Evolutionary conservation across 228 moss, liverwort and hornwort genomes (phyloP), one percentile per base, ranked within the genome.

Genomic region (Sphagnum fallax): DNA sequence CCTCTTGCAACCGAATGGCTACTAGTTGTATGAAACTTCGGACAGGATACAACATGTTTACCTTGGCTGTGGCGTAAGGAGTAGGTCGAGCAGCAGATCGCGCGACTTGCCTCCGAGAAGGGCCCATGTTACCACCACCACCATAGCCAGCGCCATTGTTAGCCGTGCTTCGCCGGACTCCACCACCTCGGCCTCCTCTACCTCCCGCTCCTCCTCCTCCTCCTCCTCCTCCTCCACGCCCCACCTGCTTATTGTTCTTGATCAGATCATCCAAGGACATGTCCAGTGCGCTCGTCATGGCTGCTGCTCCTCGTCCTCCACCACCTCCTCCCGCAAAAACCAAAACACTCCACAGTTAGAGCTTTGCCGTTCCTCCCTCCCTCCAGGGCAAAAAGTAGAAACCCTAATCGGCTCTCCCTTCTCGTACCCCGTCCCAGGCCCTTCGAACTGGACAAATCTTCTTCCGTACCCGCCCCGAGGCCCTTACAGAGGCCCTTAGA

Each of bases 21-120:
- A 32, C 32, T 32, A 32, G 32, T 32, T 32, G 32, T 32, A 32
- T 32, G 32, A 32, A 32, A 32, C 32, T 32, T 81, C 76, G 75
- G 62, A 78, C 79, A 81, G 79, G 74, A 83, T 87, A 82, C 87
- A 82, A 81, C 92, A 82, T 85, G 83, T 88, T 92, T 90, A 89
- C 92, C 94, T 90, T 94, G 70, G 93, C 75, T 78, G 86, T 80
- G 80, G 85, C 83, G 86, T 90, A 87, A 74, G 88, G 87, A 79
- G 77, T 81, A 71, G 81, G 79, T 68, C 89, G 91, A 82, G 69
- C 79, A 78, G 66, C 80, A 81, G 85, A 68, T 73, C 94, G 88
- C 77, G 79, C 87, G 76, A 85, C 78, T 74, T 80, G 89, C 70
- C 94, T 92, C 75, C 89, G 90, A 75, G 87, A 75, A 66, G 90